Base-by-base conservation (phyloP, 2,329 filamentous ascomycete species). In the Alternaria tenuissima region DNA sequence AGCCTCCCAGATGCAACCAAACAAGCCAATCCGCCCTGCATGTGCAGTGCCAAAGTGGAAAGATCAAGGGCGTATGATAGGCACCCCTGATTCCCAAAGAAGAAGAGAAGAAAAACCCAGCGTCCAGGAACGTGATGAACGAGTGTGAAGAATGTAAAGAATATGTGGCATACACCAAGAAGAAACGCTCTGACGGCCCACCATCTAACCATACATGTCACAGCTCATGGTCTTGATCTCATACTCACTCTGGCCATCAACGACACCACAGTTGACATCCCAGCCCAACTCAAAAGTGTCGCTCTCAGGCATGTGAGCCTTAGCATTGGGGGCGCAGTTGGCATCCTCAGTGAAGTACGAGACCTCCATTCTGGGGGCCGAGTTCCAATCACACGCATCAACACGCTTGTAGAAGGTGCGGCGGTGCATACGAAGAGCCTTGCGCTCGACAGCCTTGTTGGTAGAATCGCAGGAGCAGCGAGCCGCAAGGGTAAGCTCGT, bases 231-330 rank as follows among this genome's bases (percentile, higher is more conserved):
- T 62, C 57, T 76, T 73, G 26, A 84, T 72, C n/a, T 77, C 69
- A 65, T 83, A 83, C 53, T 74, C 77, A 22, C 79, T 81, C 67
- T 82, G 80, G 8, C 81, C 81, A 18, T 69, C 52, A 4, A 81
- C 75, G 16, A 83, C 77, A 60, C 69, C 69, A 36, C 69, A 72
- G 26, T 57, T 57, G 18, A 71, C 68, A 53, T 82, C 78, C 41
- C 79, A 79, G 3, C 81, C 81, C 12, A 84, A 70, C 67, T 84
- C 82, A 36, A 72, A 72, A 26, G 47, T 55, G 41, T 72, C 69
- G 53, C 68, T 71, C 36, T 64, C 54, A 7, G 68, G 68, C 24
- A 62, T 64, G 55, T 65, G 63, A 20, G 61, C 53, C 61, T 72
- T 72, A 6, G 69, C 69, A 14, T 76, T 77, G 11, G 73, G 73